Conservation (phyloP, 148 eudicot genomes). For the Fagopyrum homotropicum region DNA sequence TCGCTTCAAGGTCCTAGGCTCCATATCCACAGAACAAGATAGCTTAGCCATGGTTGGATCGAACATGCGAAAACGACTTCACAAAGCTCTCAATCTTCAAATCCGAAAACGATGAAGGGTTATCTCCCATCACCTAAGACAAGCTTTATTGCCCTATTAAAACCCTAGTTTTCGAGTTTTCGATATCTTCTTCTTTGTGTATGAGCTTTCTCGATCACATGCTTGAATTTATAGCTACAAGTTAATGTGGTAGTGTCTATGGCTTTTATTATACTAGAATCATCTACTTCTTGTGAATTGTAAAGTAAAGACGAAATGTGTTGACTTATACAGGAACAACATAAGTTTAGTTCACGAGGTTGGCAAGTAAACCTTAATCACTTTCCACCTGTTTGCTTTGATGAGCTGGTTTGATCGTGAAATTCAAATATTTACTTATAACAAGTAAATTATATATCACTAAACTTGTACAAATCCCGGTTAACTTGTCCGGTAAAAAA, state of each 20-base stretch:
- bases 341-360: slow-evolving; percentile 7
- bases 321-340: not conserved
- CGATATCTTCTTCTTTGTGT: not conserved
- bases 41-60: slow-evolving; percentile 9
- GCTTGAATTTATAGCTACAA: slow-evolving; percentile 1
- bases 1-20: slow-evolving; percentile 7
- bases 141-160: not conserved
- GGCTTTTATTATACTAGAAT: not conserved
- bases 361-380: not conserved
- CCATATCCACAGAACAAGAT: not conserved
- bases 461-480: no score
- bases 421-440: not conserved
- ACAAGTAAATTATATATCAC: no score
- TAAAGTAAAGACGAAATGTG: not conserved
- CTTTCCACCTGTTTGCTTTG: not conserved
- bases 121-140: slow-evolving; percentile 10
- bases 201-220: not conserved
- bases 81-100: not conserved
- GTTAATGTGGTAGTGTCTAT: not conserved
- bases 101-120: not conserved
- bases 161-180: not conserved
- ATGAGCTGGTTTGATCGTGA: slow-evolving; percentile 1
- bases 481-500: no score
- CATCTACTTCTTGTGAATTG: slow-evolving; percentile 2
- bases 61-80: not conserved